A percentile compares a stretch with the other conserved stretches of the same genome.
phyloP scores from a whole-genome alignment of 805 yeast species.

The Saccharomycopsis microspora region DNA sequence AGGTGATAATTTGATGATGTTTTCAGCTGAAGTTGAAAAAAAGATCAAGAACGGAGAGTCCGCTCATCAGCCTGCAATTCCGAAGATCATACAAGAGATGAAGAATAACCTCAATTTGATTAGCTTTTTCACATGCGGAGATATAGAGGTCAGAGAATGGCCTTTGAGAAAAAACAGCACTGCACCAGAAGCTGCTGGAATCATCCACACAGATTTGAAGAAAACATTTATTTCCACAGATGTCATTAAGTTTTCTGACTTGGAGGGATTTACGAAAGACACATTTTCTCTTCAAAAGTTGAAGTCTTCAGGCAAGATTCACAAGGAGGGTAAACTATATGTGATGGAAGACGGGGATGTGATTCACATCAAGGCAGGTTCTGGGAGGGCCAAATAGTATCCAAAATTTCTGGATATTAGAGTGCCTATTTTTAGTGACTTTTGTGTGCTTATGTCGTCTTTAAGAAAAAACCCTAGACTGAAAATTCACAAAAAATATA shows the following conservation, averaged over 20 bases:
- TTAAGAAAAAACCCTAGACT: background rate
- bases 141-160: slow-evolving; percentile 83
- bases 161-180: slow-evolving; percentile 61
- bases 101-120: slow-evolving; percentile 58
- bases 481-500: background rate
- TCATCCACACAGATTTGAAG: slow-evolving; percentile 77
- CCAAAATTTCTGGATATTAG: too few species aligned
- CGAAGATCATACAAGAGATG: slow-evolving; percentile 55
- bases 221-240: slow-evolving; percentile 73
- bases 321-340: slow-evolving; percentile 67
- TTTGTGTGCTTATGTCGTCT: background rate
- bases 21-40: slow-evolving; percentile 47
- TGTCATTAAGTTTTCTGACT: slow-evolving; percentile 29
- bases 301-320: slow-evolving; percentile 46
- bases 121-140: slow-evolving; percentile 83
- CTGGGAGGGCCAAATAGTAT: slow-evolving; percentile 32
- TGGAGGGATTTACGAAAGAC: slow-evolving; percentile 18
- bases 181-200: slow-evolving; percentile 87
- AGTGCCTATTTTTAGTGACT: too few species aligned
- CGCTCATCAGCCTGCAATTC: slow-evolving; percentile 30
- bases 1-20: slow-evolving; percentile 55
- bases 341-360: slow-evolving; percentile 79
- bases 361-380: slow-evolving; percentile 59
- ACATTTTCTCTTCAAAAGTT: slow-evolving; percentile 40
- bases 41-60: slow-evolving; percentile 21